Evolutionary conservation across 2,329 filamentous ascomycete genomes (phyloP), one percentile per base, ranked within the genome.

Genomic region (Moelleriella libera): DNA sequence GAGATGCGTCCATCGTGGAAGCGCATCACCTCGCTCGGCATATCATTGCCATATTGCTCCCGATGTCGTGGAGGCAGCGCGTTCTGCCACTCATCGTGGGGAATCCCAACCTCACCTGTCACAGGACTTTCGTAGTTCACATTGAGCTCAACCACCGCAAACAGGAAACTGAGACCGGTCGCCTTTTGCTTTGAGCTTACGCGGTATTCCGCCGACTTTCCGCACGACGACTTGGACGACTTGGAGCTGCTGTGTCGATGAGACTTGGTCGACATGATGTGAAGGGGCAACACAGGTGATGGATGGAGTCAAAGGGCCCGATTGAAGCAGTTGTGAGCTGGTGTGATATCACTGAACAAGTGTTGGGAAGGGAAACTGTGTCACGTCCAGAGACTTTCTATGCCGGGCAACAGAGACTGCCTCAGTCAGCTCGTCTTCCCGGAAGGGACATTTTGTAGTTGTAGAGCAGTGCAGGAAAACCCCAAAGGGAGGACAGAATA

Each of bases 141-240:
- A 1, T 47, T 5, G 4, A 68, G 53, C 41, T 67, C 60, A 49
- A 67, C 67, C 43, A 68, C 57, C 3, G 65, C 56, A 30, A 70
- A 70, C 1, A 69, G 51, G 47, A 70, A 70, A 34, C 56, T 60
- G 2, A 58, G n/a, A n/a, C 47, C 10, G 30, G 14, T 31, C 5
- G 40, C 44, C 32, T 9, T 12, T 37, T 37, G 8, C 32, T 37
- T 37, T 8, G 30, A 28, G 45, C 11, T 32, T 34, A 5, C 43
- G 47, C 43, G 48, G 30, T 34, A 43, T 11, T 47, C 39, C 11
- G n/a, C 14, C 31, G 44, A 21, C 37, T 41, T 51, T 30, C 39
- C 12, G 30, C 30, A 14, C 14, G 41, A 28, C 7, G 48, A 31
- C 44, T 47, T 45, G 45, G 8, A 8, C 32, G 32, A 12, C 32